Conservation (phyloP, 768 basidiomycete species). For the Cystofilobasidium macerans region DNA sequence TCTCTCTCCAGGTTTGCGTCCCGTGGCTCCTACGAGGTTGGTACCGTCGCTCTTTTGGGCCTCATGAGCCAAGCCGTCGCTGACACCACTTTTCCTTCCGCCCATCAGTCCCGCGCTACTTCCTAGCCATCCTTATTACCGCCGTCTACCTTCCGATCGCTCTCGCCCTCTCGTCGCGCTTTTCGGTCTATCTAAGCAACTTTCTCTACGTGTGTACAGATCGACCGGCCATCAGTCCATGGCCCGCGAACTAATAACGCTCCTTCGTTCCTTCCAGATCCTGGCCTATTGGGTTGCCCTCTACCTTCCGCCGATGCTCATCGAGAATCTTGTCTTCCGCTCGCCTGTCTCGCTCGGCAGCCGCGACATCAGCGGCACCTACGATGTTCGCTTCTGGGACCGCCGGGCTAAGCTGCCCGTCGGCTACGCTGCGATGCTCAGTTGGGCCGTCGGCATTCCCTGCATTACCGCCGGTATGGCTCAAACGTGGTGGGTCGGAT, state of each 20-base stretch:
- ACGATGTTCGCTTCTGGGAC: conserved; percentile 21
- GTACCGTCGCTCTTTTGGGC: conserved; percentile 47
- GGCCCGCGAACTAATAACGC: too few relatives aligned
- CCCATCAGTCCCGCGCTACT: conserved; percentile 51
- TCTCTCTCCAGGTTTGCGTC: conserved; percentile 17
- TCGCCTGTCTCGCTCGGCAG: conserved; percentile 9
- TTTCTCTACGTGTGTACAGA: conserved; percentile 21
- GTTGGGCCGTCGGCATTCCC: conserved; percentile 20
- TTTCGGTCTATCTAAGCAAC: conserved; percentile 12
- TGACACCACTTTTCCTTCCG: not conserved
- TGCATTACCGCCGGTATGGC: conserved; percentile 17
- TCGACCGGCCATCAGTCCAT: too few relatives aligned
- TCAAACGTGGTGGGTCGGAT: conserved; percentile 25
- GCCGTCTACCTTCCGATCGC: conserved; percentile 48
- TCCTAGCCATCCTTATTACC: conserved; percentile 56
- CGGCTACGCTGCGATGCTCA: conserved; percentile 13
- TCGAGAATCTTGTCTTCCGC: conserved; percentile 22
- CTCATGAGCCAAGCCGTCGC: not conserved
- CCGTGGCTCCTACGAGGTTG: conserved; percentile 51
- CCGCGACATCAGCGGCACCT: conserved; percentile 1
- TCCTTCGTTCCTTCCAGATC: not conserved
- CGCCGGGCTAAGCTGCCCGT: conserved; percentile 9
- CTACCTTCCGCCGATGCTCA: conserved; percentile 20
- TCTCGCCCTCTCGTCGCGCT: conserved; percentile 18
- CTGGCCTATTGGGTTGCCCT: conserved; percentile 22